phyloP scores from a whole-genome alignment of 75 land plant genomes.

The Pseudotsuga menziesii region DNA sequence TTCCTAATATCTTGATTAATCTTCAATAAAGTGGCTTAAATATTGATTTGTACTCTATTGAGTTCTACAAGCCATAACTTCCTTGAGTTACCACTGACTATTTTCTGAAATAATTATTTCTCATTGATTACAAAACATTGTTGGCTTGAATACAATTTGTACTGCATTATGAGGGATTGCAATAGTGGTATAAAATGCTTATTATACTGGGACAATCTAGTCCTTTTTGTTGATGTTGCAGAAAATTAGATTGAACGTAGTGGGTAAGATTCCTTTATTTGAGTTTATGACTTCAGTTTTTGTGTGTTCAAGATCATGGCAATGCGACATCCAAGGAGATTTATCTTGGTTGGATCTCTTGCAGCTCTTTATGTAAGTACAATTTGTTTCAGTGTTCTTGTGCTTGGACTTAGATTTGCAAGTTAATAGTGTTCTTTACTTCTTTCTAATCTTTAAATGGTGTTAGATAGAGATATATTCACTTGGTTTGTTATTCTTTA shows the following conservation, averaged over 20 bases:
- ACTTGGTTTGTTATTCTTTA: constrained; percentile 5
- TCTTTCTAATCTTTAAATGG: neutral
- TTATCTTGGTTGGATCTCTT: constrained; percentile 70
- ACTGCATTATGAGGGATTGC: neutral
- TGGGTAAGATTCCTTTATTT: neutral
- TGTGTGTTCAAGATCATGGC: constrained; percentile 64
- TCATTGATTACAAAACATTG: neutral
- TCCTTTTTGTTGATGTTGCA: neutral
- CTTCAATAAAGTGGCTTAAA: too few relatives aligned
- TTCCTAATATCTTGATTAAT: too few relatives aligned
- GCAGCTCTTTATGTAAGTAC: constrained; percentile 69
- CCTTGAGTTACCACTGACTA: too few relatives aligned
- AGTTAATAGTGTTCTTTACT: neutral
- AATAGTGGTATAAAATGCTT: neutral
- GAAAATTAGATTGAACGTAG: neutral
- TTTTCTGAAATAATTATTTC: neutral
- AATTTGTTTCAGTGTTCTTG: neutral
- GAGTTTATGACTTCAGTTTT: neutral
- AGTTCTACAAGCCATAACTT: too few relatives aligned
- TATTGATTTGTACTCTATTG: too few relatives aligned
- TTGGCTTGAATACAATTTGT: neutral
- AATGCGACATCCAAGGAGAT: constrained; percentile 86
- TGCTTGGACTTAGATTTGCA: neutral
- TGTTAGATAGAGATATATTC: neutral
- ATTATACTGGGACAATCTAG: neutral